Percentiles rank a stretch among this genome's conserved stretches.
phyloP scores from a whole-genome alignment of 1,139 yeast species.

The Pneumocystis oryctolagi region DNA sequence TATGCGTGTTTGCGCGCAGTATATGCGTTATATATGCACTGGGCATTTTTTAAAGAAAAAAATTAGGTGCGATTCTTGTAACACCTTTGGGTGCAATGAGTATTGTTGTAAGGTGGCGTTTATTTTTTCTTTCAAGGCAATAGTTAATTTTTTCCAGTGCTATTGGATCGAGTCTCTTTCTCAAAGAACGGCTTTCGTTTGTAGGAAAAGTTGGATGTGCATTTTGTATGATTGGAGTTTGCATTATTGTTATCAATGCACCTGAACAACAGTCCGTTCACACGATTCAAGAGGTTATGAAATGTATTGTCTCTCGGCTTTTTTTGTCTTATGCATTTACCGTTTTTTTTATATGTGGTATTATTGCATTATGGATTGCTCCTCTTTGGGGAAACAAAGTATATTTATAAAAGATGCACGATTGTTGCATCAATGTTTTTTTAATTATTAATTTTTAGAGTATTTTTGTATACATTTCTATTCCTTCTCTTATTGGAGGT shows the following conservation, averaged over 20 bases:
- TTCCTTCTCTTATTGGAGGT: conserved; percentile 14
- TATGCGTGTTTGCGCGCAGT: too few relatives aligned
- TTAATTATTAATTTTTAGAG: neutral
- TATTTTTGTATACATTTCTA: conserved; percentile 11
- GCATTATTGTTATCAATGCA: conserved; percentile 8
- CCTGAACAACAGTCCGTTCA: conserved; percentile 11
- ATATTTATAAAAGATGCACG: neutral
- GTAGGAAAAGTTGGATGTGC: conserved; percentile 14
- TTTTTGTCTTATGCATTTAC: conserved; percentile 10
- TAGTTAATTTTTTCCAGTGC: conserved; percentile 5
- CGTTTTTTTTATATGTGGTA: conserved; percentile 4
- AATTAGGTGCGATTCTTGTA: conserved; percentile 10
- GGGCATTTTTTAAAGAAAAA: neutral
- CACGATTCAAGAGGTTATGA: conserved; percentile 12
- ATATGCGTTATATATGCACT: neutral
- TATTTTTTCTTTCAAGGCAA: neutral
- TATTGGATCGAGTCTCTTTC: conserved; percentile 12
- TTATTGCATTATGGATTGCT: conserved; percentile 11
- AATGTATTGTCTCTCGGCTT: conserved; percentile 6
- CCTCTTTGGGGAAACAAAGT: conserved; percentile 12
- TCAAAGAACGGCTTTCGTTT: conserved; percentile 14
- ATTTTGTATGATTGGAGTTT: conserved; percentile 11
- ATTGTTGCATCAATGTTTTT: neutral
- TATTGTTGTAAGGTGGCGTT: conserved; percentile 6
- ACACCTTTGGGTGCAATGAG: conserved; percentile 15